Percentiles rank a stretch among this genome's conserved stretches.
phyloP scores from a whole-genome alignment of 2,329 filamentous ascomycete species.

The Talaromyces atroroseus region DNA sequence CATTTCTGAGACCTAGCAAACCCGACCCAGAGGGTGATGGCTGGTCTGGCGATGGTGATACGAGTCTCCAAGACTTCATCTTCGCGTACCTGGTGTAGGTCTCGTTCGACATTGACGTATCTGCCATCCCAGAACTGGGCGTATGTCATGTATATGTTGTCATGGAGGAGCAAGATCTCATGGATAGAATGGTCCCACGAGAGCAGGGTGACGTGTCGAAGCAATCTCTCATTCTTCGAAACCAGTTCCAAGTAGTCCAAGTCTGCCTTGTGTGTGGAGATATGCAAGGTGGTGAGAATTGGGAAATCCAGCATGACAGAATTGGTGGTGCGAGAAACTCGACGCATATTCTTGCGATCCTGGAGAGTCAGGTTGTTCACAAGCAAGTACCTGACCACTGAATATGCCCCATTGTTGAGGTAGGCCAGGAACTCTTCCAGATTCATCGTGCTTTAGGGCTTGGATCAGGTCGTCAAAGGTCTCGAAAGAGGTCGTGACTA shows the following conservation, averaged over 20 bases:
- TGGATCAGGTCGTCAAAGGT: too few species aligned
- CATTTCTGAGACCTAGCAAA: neutral
- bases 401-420: neutral
- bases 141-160: neutral
- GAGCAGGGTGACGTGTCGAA: slow-evolving; percentile 1
- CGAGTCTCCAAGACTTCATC: neutral
- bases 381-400: neutral
- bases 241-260: slow-evolving; percentile 2
- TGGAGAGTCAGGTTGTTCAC: neutral
- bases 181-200: slow-evolving; percentile 3
- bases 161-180: neutral
- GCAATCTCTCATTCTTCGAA: neutral
- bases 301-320: slow-evolving; percentile 1
- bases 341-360: neutral
- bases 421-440: neutral
- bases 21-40: neutral
- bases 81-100: neutral
- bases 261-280: slow-evolving; percentile 8
- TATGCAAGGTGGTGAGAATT: neutral
- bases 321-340: neutral
- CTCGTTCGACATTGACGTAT: neutral
- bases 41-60: neutral
- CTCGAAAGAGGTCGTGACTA: too few species aligned
- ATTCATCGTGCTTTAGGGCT: neutral
- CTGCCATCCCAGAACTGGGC: neutral